phyloP scores from a whole-genome alignment of 2,329 filamentous ascomycete genomes.

The Camptophora hylomeconis region DNA sequence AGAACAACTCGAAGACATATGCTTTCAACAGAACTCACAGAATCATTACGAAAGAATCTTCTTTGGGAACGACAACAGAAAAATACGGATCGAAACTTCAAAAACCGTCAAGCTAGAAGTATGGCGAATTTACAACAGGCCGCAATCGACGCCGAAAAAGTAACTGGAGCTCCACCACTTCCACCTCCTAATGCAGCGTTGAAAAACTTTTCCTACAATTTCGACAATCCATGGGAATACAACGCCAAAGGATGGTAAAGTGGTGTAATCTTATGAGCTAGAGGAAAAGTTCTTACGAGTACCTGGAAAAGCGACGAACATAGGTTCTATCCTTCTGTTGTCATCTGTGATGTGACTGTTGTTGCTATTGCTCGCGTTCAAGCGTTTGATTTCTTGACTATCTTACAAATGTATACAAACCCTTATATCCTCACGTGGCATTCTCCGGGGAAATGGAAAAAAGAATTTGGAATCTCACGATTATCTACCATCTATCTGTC shows the following conservation, averaged over 20 bases:
- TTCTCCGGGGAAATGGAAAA: too few relatives aligned
- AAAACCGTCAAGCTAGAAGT: slow-evolving; percentile 84
- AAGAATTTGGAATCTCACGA: too few relatives aligned
- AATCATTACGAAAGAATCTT: slow-evolving; percentile 80
- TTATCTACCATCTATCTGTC: too few relatives aligned
- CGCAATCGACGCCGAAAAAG: too few relatives aligned
- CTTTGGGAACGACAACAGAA: slow-evolving; percentile 94
- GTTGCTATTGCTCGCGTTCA: too few relatives aligned
- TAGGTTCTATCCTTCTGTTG: slow-evolving; percentile 4
- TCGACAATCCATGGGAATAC: slow-evolving; percentile 70
- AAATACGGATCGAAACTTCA: slow-evolving; percentile 72
- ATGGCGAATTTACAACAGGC: slow-evolving; percentile 78
- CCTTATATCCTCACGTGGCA: too few relatives aligned
- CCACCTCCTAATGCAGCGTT: slow-evolving; percentile 42
- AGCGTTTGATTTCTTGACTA: too few relatives aligned
- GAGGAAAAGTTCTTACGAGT: too few relatives aligned
- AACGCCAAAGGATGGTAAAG: slow-evolving; percentile 69
- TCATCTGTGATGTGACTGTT: slow-evolving; percentile 5
- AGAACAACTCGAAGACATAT: slow-evolving; percentile 88
- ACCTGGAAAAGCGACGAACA: slow-evolving; percentile 2
- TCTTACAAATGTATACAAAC: too few relatives aligned
- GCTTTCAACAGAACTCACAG: slow-evolving; percentile 86
- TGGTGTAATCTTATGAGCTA: too few relatives aligned
- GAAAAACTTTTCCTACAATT: slow-evolving; percentile 68
- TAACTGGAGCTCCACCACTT: slow-evolving; percentile 45